phyloP scores from a whole-genome alignment of 2,329 filamentous ascomycete genomes.

The Aspergillus floridensis region DNA sequence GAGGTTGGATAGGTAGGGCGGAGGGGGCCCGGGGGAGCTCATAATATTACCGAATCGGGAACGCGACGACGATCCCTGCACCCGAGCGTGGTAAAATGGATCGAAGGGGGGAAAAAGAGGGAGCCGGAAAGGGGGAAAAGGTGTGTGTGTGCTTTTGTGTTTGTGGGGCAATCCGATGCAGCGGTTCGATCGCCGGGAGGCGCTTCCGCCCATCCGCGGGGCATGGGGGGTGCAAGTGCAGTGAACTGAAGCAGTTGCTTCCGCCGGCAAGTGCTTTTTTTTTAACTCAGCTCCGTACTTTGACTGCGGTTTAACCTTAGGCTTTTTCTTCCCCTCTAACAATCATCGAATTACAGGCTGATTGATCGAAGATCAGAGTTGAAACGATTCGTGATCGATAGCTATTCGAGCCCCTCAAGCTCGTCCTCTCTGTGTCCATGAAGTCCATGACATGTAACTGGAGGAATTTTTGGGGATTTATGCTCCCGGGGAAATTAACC shows the following conservation, averaged over 20 bases:
- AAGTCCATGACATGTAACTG: neutral
- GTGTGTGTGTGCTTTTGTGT: neutral
- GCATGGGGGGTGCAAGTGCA: neutral
- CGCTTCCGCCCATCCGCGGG: neutral
- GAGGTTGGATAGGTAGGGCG: neutral
- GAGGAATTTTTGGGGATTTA: neutral
- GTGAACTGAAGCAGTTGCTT: neutral
- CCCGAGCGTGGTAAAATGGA: slow-evolving; percentile 2
- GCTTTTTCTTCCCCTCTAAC: no score
- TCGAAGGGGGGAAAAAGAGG: neutral
- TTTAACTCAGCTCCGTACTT: neutral
- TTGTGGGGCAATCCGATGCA: slow-evolving; percentile 15
- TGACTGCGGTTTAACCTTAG: neutral
- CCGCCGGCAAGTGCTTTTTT: neutral
- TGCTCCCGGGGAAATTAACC: slow-evolving; percentile 2
- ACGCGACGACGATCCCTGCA: slow-evolving; percentile 1
- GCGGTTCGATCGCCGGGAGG: slow-evolving; percentile 17
- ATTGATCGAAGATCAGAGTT: slow-evolving; percentile 10
- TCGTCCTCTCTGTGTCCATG: neutral
- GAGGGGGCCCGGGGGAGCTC: neutral
- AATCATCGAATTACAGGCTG: no score
- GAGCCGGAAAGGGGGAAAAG: slow-evolving; percentile 10
- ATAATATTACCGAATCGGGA: neutral
- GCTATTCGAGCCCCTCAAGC: neutral
- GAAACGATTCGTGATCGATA: neutral